Conservation (phyloP, 1,139 yeast genomes). For the Geotrichum phurueaensis region DNA sequence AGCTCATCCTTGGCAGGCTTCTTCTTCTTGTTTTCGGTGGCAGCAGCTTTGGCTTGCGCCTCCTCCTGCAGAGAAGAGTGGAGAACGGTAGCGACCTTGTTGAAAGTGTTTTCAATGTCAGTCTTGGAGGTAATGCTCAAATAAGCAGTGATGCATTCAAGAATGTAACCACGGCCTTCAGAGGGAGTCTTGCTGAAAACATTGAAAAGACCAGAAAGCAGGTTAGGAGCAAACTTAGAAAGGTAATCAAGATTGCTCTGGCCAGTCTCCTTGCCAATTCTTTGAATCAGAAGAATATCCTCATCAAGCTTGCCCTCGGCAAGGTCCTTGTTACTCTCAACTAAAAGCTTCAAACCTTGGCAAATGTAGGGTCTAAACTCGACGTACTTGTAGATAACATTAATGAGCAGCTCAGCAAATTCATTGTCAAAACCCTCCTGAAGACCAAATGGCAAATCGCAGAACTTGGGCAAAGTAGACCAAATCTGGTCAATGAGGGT, state of each 20-base stretch:
- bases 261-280: conserved; percentile 55
- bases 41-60: conserved; percentile 28
- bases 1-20: conserved; percentile 33
- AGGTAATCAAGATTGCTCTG: conserved; percentile 54
- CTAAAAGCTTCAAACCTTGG: conserved; percentile 69
- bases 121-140: conserved; percentile 61
- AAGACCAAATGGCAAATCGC: conserved; percentile 80
- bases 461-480: conserved; percentile 84
- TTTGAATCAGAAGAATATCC: conserved; percentile 54
- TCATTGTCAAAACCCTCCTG: conserved; percentile 56
- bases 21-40: conserved; percentile 27
- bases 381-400: conserved; percentile 65
- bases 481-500: conserved; percentile 88
- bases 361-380: conserved; percentile 75
- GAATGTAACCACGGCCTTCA: conserved; percentile 73
- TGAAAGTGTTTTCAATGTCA: conserved; percentile 70
- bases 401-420: conserved; percentile 74
- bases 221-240: conserved; percentile 59
- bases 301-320: conserved; percentile 50
- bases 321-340: conserved; percentile 67
- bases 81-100: conserved; percentile 75
- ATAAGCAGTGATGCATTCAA: conserved; percentile 80
- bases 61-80: conserved; percentile 64
- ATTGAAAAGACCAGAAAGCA: conserved; percentile 82
- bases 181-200: conserved; percentile 83